These are phyloP conservation scores for Alternaria angustiovoidea DNA, from an alignment of 2,329 filamentous ascomycete species.

Conservation along the genomic window DNA sequence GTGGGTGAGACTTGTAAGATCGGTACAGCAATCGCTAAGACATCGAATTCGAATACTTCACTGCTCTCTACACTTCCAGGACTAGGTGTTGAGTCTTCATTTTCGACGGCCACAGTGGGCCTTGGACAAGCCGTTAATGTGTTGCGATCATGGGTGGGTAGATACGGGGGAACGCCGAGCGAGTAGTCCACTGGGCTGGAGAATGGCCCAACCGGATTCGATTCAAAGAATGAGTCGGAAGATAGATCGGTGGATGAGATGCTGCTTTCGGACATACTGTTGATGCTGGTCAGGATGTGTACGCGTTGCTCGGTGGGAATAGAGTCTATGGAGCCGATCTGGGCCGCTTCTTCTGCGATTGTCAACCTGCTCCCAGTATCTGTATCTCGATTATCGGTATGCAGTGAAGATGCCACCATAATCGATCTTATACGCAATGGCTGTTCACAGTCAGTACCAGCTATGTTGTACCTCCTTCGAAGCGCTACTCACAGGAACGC, in stretches of 20 bases:
- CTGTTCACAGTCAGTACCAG: not conserved
- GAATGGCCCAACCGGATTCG: not conserved
- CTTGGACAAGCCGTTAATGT: not conserved
- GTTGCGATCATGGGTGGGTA: not conserved
- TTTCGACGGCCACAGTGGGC: not conserved
- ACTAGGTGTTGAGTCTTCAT: not conserved
- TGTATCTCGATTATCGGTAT: not conserved
- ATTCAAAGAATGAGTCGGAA: not conserved
- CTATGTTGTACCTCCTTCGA: not conserved
- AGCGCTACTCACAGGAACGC: not conserved
- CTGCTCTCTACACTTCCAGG: not conserved
- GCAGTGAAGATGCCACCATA: not conserved
- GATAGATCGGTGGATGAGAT: not conserved
- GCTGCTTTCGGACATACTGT: not conserved
- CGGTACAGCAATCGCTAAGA: not conserved
- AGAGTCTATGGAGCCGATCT: not conserved
- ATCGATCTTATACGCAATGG: not conserved
- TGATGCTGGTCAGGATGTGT: not conserved
- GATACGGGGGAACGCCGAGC: not conserved
- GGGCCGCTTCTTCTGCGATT: not conserved
- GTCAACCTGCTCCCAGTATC: not conserved
- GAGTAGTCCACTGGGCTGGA: constrained; percentile 1
- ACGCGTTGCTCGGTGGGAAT: not conserved
- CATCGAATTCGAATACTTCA: not conserved
- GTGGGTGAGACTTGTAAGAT: constrained; percentile 1